These are phyloP conservation scores for Penicillium nordicum DNA, from an alignment of 2,329 filamentous ascomycete genomes.

Conservation along the genomic window DNA sequence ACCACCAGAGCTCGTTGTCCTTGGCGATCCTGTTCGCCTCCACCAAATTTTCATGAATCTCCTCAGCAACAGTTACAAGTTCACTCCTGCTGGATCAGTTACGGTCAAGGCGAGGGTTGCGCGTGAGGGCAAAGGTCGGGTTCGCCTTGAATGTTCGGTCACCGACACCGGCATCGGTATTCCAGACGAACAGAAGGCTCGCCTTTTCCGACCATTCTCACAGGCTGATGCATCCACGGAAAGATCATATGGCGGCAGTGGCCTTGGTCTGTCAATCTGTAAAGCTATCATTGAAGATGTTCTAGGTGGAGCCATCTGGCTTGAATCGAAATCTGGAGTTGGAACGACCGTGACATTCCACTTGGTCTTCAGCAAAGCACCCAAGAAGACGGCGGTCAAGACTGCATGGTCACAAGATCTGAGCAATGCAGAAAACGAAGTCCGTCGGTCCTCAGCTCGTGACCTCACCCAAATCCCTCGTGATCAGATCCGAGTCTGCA, in stretches of 20 bases:
- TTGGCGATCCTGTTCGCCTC: conserved; percentile 80
- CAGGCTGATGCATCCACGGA: conserved; percentile 90
- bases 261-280: conserved; percentile 87
- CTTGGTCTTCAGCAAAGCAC: conserved; percentile 79
- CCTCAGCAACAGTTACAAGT: conserved; percentile 90
- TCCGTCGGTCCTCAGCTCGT: conserved; percentile 48
- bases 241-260: conserved; percentile 86
- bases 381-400: conserved; percentile 54
- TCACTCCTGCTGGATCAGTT: conserved; percentile 81
- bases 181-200: conserved; percentile 68
- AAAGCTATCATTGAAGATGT: conserved; percentile 91
- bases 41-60: conserved; percentile 78
- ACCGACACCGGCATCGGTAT: conserved; percentile 91
- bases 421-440: conserved; percentile 42
- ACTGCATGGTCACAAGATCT: conserved; percentile 52
- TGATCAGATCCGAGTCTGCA: conserved; percentile 79
- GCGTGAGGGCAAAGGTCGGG: conserved; percentile 64
- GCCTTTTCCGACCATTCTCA: conserved; percentile 87
- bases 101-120: conserved; percentile 76
- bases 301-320: conserved; percentile 79
- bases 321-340: conserved; percentile 69
- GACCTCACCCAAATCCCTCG: conserved; percentile 72
- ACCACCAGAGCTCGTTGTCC: conserved; percentile 61
- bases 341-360: conserved; percentile 70
- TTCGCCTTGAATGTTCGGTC: conserved; percentile 79